These are phyloP conservation scores for Penicillium cosmopolitanum DNA, from an alignment of 495 filamentous ascomycete genomes.

Conservation along the genomic window DNA sequence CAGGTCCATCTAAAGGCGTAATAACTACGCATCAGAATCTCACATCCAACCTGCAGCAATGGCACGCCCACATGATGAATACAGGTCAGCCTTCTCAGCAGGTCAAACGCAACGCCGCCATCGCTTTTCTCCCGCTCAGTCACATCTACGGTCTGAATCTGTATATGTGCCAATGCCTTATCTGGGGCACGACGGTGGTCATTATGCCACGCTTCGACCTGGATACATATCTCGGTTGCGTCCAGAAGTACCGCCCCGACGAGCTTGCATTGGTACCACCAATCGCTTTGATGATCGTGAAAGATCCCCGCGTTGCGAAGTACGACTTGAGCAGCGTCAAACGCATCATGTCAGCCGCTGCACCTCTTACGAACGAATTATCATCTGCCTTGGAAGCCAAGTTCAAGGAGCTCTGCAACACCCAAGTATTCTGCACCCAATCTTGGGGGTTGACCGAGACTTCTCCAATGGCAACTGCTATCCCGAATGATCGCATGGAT, in stretches of 20 bases:
- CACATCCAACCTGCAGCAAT: slow-evolving; percentile 61
- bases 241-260: slow-evolving; percentile 27
- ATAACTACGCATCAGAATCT: slow-evolving; percentile 78
- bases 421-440: slow-evolving; percentile 69
- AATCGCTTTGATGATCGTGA: slow-evolving; percentile 71
- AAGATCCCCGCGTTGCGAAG: slow-evolving; percentile 65
- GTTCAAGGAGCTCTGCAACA: slow-evolving; percentile 35
- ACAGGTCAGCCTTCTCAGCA: slow-evolving; percentile 16
- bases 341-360: slow-evolving; percentile 78
- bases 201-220: slow-evolving; percentile 81
- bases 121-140: slow-evolving; percentile 84
- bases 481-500: slow-evolving; percentile 54
- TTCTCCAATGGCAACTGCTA: slow-evolving; percentile 45
- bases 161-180: slow-evolving; percentile 27
- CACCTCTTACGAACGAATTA: slow-evolving; percentile 74
- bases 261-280: slow-evolving; percentile 62
- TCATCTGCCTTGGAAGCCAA: slow-evolving; percentile 61
- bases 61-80: slow-evolving; percentile 21
- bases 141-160: slow-evolving; percentile 72
- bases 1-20: slow-evolving; percentile 41
- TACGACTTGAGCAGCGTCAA: slow-evolving; percentile 73
- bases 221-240: slow-evolving; percentile 34
- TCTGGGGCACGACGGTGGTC: slow-evolving; percentile 42
- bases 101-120: slow-evolving; percentile 57
- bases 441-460: slow-evolving; percentile 78